These are phyloP conservation scores for Nitzschia putrida DNA, from an alignment of 108 stramenopile species.

Conservation along the genomic window DNA sequence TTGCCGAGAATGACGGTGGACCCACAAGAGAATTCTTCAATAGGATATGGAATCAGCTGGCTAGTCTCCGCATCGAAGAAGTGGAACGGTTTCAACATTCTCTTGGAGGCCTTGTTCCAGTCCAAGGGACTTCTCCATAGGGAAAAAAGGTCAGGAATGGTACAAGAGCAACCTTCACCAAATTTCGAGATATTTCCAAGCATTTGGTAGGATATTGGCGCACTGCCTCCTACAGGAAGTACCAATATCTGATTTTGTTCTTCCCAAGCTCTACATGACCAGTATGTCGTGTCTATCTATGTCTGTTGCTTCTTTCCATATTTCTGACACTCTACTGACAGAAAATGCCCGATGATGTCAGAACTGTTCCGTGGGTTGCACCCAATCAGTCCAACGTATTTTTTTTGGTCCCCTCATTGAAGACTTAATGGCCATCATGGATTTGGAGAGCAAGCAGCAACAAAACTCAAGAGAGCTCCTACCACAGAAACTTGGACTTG, in stretches of 20 bases:
- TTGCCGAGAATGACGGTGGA: too few relatives aligned
- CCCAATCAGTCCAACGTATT: background rate
- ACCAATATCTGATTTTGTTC: background rate
- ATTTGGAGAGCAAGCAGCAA: background rate
- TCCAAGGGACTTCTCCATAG: too few relatives aligned
- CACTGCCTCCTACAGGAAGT: conserved; percentile 1
- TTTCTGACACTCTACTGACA: too few relatives aligned
- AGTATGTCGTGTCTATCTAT: background rate
- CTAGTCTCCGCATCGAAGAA: too few relatives aligned
- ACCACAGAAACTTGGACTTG: background rate
- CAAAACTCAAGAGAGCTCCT: background rate
- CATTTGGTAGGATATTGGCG: conserved; percentile 2
- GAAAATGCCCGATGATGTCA: too few relatives aligned
- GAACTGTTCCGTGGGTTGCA: background rate
- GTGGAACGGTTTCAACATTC: too few relatives aligned
- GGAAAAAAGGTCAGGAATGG: too few relatives aligned
- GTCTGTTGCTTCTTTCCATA: background rate
- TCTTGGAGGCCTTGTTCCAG: too few relatives aligned
- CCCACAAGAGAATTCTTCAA: background rate
- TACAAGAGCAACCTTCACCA: too few relatives aligned
- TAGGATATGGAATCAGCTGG: background rate
- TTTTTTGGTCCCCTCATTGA: background rate
- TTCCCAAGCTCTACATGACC: too few relatives aligned
- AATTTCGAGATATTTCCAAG: background rate
- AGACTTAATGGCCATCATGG: too few relatives aligned